A percentile compares a stretch with the other conserved stretches of the same genome.
phyloP scores from a whole-genome alignment of 805 yeast species.

The Kodamaea kaohsiungensis region DNA sequence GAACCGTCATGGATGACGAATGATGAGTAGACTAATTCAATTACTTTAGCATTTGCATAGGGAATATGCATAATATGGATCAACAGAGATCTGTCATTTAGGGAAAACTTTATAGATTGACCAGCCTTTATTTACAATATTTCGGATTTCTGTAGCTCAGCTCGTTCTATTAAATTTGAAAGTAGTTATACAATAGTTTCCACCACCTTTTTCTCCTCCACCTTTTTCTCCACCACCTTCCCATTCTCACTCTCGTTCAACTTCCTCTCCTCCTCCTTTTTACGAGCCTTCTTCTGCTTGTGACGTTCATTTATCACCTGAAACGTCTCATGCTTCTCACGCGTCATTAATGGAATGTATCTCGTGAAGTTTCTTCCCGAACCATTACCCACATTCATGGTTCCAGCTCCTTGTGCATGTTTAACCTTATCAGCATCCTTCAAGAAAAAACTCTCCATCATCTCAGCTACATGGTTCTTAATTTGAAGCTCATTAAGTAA shows the following conservation, averaged over 20 bases:
- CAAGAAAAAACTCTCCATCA: conserved; percentile 43
- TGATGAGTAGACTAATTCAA: no score
- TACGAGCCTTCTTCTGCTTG: conserved; percentile 38
- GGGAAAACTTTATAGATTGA: no score
- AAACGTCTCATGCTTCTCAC: conserved; percentile 64
- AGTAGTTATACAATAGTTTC: no score
- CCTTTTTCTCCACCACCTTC: not conserved
- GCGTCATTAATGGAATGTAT: conserved; percentile 57
- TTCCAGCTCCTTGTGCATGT: conserved; percentile 22
- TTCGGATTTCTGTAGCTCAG: no score
- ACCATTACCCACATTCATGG: conserved; percentile 77
- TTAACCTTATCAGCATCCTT: conserved; percentile 18
- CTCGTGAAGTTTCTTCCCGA: conserved; percentile 56
- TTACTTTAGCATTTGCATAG: no score
- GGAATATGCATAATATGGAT: no score
- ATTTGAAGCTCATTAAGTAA: conserved; percentile 57
- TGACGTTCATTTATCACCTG: conserved; percentile 70
- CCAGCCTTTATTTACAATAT: no score
- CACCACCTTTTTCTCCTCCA: not conserved
- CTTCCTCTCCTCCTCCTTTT: conserved; percentile 6
- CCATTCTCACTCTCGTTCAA: not conserved
- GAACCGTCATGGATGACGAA: conserved; percentile 68
- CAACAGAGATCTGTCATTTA: no score
- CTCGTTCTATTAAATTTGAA: no score
- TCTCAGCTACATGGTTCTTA: conserved; percentile 52